These are phyloP conservation scores for Tephrocybe sp. DNA, from an alignment of 768 basidiomycete genomes.

Conservation along the genomic window DNA sequence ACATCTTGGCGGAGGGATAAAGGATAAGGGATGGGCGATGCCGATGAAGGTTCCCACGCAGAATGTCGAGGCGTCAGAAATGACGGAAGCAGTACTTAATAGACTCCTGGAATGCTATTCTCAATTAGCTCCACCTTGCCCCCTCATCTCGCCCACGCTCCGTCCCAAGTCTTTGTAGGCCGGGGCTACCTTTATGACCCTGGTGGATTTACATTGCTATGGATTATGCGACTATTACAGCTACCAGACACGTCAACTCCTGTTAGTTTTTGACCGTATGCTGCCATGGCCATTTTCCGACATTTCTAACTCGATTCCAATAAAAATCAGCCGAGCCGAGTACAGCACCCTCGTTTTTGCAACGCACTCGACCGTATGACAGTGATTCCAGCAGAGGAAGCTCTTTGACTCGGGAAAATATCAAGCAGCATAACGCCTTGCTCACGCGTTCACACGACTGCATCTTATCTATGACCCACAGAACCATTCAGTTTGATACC, in stretches of 20 bases:
- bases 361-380: conserved; percentile 1
- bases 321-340: background rate
- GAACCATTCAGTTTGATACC: conserved; percentile 1
- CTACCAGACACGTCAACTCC: background rate
- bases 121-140: background rate
- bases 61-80: conserved; percentile 6
- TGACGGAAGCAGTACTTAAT: conserved; percentile 15
- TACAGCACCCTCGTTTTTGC: background rate
- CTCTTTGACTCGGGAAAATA: conserved; percentile 17
- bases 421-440: conserved; percentile 13
- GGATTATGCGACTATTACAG: background rate
- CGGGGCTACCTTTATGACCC: too few species aligned
- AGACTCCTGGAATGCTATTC: background rate
- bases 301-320: background rate
- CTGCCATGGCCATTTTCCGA: background rate
- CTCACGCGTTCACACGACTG: conserved; percentile 11
- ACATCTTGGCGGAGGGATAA: conserved; percentile 20
- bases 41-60: conserved; percentile 12
- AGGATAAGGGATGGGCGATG: background rate
- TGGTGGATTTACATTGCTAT: background rate
- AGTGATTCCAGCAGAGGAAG: conserved; percentile 7
- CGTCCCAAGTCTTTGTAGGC: too few species aligned
- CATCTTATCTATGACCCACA: background rate
- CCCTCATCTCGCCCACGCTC: background rate
- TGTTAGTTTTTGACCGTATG: conserved; percentile 8